phyloP scores from a whole-genome alignment of 2,329 filamentous ascomycete species.

The Leptographium lundbergii region DNA sequence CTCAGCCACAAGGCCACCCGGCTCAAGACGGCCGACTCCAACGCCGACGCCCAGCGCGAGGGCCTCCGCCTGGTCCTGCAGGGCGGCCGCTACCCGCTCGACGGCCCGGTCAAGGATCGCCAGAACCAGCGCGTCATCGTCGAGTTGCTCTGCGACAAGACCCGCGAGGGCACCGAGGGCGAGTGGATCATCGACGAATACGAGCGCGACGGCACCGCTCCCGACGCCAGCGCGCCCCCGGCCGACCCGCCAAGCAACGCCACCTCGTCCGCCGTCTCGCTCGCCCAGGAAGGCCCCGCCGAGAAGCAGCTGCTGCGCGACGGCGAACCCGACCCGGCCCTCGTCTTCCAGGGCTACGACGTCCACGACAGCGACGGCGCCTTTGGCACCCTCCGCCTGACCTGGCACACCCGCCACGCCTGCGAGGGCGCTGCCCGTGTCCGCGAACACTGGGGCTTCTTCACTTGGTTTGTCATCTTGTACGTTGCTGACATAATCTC shows the following conservation, averaged over 20 bases:
- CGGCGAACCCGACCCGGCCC: constrained; percentile 36
- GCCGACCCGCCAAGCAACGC: not conserved
- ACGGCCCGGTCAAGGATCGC: constrained; percentile 35
- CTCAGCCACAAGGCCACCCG: constrained; percentile 55
- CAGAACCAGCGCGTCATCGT: constrained; percentile 61
- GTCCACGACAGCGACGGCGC: constrained; percentile 42
- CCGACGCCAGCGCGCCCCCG: constrained; percentile 14
- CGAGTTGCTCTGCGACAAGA: constrained; percentile 70
- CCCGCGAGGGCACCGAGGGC: constrained; percentile 61
- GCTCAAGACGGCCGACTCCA: constrained; percentile 51
- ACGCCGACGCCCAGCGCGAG: constrained; percentile 53
- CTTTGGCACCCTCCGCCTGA: constrained; percentile 44
- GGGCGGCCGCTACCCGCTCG: constrained; percentile 41
- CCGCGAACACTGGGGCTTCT: constrained; percentile 74
- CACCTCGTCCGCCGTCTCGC: constrained; percentile 9
- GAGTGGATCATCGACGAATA: constrained; percentile 48
- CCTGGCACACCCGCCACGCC: constrained; percentile 80
- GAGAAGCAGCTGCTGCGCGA: constrained; percentile 42
- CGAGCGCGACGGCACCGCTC: constrained; percentile 21
- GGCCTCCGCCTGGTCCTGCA: constrained; percentile 59
- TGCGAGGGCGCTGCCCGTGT: constrained; percentile 46
- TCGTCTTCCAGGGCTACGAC: constrained; percentile 68
- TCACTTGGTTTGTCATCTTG: constrained; percentile 62
- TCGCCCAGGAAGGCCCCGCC: constrained; percentile 19
- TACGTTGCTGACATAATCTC: not conserved